phyloP scores from a whole-genome alignment of 257 asterid species.

The Datura wrightii region DNA sequence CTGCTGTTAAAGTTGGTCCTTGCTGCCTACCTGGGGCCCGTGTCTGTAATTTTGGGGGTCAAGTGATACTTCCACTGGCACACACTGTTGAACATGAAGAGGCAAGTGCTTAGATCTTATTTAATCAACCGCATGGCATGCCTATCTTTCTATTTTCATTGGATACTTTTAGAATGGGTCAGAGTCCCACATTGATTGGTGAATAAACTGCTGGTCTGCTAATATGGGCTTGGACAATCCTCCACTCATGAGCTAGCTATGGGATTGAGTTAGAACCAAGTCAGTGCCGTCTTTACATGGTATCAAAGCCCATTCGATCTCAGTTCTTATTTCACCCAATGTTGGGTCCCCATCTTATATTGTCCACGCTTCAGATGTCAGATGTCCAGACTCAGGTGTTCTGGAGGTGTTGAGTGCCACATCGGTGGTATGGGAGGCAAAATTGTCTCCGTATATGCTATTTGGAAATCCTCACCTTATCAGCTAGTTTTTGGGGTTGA shows the following conservation, averaged over 20 bases:
- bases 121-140: not conserved
- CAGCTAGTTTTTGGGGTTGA: not conserved
- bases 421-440: not conserved
- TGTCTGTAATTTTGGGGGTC: slow-evolving; percentile 71
- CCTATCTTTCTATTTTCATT: not conserved
- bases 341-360: not conserved
- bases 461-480: not conserved
- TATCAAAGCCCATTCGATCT: not conserved
- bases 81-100: slow-evolving; percentile 91
- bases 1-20: slow-evolving; percentile 74
- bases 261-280: not conserved
- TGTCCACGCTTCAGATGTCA: too few relatives aligned
- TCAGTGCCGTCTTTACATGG: not conserved
- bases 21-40: slow-evolving; percentile 65
- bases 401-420: not conserved
- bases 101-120: slow-evolving; percentile 52
- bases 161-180: not conserved
- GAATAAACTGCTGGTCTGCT: not conserved
- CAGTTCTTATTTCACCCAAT: not conserved
- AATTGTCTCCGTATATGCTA: not conserved
- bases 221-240: not conserved
- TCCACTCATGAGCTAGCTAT: not conserved
- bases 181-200: not conserved
- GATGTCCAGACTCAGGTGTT: too few relatives aligned
- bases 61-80: slow-evolving; percentile 85